phyloP scores from a whole-genome alignment of 1,284 basidiomycete species.

The Bjerkandera adusta region DNA sequence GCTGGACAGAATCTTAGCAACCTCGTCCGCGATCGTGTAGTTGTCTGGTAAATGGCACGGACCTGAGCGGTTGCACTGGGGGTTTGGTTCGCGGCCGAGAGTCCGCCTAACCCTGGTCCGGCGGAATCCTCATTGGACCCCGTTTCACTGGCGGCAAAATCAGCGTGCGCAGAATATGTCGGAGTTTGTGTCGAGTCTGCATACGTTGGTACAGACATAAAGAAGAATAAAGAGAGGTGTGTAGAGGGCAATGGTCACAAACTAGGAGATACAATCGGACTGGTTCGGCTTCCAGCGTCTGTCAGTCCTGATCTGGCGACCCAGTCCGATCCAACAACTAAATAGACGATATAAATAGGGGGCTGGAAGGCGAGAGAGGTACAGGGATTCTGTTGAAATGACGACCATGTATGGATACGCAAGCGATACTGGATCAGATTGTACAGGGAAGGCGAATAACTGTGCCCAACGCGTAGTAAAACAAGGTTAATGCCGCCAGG shows the following conservation, averaged over 20 bases:
- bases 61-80: conserved; percentile 12
- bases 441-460: too few species aligned
- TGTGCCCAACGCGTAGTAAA: too few species aligned
- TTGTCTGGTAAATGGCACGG: not conserved
- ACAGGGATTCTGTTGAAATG: too few species aligned
- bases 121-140: conserved; percentile 1
- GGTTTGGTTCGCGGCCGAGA: conserved; percentile 16
- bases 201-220: conserved; percentile 14
- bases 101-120: conserved; percentile 13
- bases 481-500: too few species aligned
- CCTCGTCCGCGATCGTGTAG: not conserved
- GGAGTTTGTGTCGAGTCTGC: conserved; percentile 1
- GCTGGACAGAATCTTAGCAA: conserved; percentile 1
- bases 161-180: conserved; percentile 1
- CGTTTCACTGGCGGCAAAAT: conserved; percentile 9
- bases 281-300: conserved; percentile 10
- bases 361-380: too few species aligned
- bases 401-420: too few species aligned
- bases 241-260: conserved; percentile 1
- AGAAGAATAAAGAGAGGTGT: conserved; percentile 4
- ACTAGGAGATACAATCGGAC: conserved; percentile 5
- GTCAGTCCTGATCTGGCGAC: too few species aligned
- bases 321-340: too few species aligned
- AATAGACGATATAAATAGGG: too few species aligned
- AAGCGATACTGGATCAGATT: too few species aligned